Conservation (phyloP, 805 yeast species). For the Metschnikowia colocasiae region DNA sequence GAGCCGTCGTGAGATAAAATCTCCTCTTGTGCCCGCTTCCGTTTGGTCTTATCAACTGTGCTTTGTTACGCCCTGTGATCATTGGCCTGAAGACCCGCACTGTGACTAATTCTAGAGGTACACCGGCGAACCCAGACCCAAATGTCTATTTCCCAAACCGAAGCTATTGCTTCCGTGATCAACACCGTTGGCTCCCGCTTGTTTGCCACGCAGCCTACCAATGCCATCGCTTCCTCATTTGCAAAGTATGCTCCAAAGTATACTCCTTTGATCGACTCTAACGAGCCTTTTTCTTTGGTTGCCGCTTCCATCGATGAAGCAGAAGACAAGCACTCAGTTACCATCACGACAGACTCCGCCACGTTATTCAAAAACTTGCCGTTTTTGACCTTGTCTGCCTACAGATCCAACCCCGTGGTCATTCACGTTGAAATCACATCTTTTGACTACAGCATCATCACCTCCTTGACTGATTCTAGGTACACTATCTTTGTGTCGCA, state of each 20-base stretch:
- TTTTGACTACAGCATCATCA: constrained; percentile 63
- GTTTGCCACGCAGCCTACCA: constrained; percentile 47
- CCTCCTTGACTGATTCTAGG: constrained; percentile 71
- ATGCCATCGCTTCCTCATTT: constrained; percentile 37
- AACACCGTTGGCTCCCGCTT: constrained; percentile 27
- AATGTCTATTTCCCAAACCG: constrained; percentile 15
- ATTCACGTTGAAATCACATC: constrained; percentile 56
- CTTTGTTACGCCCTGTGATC: not conserved
- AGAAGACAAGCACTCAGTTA: constrained; percentile 12
- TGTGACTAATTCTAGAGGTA: not conserved
- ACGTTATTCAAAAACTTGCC: constrained; percentile 61
- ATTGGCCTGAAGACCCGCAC: not conserved
- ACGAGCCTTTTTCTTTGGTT: constrained; percentile 52
- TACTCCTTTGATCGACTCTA: constrained; percentile 35
- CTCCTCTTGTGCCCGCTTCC: not conserved
- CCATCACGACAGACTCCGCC: constrained; percentile 52
- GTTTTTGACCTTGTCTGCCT: constrained; percentile 39
- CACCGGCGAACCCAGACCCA: not conserved
- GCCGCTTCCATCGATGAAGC: constrained; percentile 27
- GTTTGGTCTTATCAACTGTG: constrained; percentile 1
- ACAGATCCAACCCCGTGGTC: constrained; percentile 46
- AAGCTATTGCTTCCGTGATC: constrained; percentile 23
- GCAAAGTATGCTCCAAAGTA: constrained; percentile 23
- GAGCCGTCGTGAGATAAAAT: not conserved
- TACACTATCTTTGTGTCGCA: constrained; percentile 67